Base-by-base conservation (phyloP, 176 grass and related monocot genomes). In the Musa schizocarpa region DNA sequence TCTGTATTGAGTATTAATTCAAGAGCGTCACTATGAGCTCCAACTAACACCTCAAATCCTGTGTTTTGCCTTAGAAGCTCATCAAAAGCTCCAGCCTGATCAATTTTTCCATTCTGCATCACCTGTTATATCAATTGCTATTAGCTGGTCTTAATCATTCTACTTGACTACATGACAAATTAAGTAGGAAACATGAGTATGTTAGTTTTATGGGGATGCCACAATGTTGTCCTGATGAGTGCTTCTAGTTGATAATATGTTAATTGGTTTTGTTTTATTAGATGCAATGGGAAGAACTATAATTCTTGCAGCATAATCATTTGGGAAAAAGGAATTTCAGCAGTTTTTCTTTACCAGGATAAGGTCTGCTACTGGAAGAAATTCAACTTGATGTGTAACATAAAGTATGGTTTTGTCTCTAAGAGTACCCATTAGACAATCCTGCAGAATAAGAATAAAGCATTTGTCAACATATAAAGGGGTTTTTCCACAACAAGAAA, bases 11-110 rank as follows among this genome's bases (percentile, higher is more conserved):
- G 55, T 34, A 96, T 89, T 78, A 90, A 90, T 80, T 92, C 83
- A 84, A 92, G 83, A 79, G 93, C 93, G 67, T 90, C 87, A 74
- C 77, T 96, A 62, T 96, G 93, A 27, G 93, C 93, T 75, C 93
- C 93, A 25, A 96, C 90, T 81, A 92, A 86, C 24, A 86, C 77
- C 87, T 92, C 83, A 77, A 96, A 96, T 22, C 90, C 93, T 63
- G 88, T 80, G 11, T 92, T 92, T 27, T 96, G 79, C 80, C 85
- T 83, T 65, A 96, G 77, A 17, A 96, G 93, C 22, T 96, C 93
- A 34, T 93, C 54, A 9, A 93, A 98, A 70, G 65, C 83, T 53
- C 90, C 90, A 85, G 85, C 85, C 79, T 98, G 90, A n/a, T 78
- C 78, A 59, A 91, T 98, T 50, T 81, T 91, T 66, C 94, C 90